These are phyloP conservation scores for Xanthoceras sorbifolium DNA, from an alignment of 345 rosid genomes.

Conservation along the genomic window DNA sequence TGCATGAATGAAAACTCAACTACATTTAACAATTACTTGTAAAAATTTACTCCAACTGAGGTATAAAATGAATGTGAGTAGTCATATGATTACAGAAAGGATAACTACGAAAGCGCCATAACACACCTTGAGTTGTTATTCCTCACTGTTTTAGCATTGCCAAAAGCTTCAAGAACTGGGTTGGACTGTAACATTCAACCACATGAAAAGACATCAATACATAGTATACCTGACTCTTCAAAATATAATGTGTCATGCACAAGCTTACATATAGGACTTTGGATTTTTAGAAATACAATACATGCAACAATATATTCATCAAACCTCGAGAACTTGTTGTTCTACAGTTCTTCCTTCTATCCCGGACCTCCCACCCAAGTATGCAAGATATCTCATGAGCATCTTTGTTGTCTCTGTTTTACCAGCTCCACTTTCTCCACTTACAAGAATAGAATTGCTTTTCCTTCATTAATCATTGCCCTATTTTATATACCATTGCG, in stretches of 20 bases:
- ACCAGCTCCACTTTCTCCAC: constrained; percentile 99
- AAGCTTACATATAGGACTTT: neutral
- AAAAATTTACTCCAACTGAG: neutral
- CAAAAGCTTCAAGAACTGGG: constrained; percentile 97
- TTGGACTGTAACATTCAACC: constrained; percentile 61
- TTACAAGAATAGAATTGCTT: constrained; percentile 89
- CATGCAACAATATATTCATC: constrained; percentile 14
- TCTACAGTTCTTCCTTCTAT: constrained; percentile 94
- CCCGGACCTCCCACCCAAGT: constrained; percentile 86
- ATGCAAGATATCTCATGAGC: constrained; percentile 95
- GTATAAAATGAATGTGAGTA: neutral
- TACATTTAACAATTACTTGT: constrained; percentile 16
- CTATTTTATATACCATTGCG: constrained; percentile 37
- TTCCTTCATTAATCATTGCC: constrained; percentile 93
- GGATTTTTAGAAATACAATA: neutral
- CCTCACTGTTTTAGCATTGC: constrained; percentile 92
- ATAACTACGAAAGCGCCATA: neutral
- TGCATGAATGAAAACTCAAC: neutral
- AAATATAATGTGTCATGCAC: neutral
- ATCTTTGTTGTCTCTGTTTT: constrained; percentile 96
- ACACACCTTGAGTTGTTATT: constrained; percentile 89
- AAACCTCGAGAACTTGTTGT: constrained; percentile 92
- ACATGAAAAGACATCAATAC: neutral
- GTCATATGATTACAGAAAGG: neutral
- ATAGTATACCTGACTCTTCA: neutral